These are phyloP conservation scores for Phytophthora capsici DNA, from an alignment of 352 stramenopile genomes.

Conservation along the genomic window DNA sequence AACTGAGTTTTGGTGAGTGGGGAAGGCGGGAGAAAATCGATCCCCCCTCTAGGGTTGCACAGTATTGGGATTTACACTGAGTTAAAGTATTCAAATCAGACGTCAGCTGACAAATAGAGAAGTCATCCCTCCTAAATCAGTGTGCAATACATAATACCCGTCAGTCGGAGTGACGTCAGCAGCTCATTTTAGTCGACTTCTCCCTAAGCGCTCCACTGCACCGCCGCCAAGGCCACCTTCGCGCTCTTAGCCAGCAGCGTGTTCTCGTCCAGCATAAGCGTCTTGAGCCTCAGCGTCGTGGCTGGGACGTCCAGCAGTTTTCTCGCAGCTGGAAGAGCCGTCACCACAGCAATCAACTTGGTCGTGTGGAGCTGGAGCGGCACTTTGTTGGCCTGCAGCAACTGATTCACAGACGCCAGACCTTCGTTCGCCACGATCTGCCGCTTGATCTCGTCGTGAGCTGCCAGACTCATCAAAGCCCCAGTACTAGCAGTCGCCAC, in stretches of 20 bases:
- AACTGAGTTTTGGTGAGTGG: slow-evolving; percentile 41
- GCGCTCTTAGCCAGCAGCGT: slow-evolving; percentile 62
- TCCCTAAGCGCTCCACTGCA: slow-evolving; percentile 66
- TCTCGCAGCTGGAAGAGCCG: slow-evolving; percentile 61
- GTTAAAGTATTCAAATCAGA: slow-evolving; percentile 36
- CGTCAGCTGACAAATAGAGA: slow-evolving; percentile 17
- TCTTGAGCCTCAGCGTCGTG: slow-evolving; percentile 59
- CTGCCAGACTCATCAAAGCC: slow-evolving; percentile 70
- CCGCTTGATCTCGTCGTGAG: slow-evolving; percentile 75
- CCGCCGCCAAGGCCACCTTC: slow-evolving; percentile 52
- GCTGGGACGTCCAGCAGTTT: slow-evolving; percentile 51
- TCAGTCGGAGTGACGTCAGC: slow-evolving; percentile 23
- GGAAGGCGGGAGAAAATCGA: slow-evolving; percentile 27
- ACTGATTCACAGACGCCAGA: slow-evolving; percentile 56
- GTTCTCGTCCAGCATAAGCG: slow-evolving; percentile 54
- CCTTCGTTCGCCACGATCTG: slow-evolving; percentile 58
- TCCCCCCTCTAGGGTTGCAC: not conserved
- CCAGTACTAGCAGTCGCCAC: slow-evolving; percentile 57
- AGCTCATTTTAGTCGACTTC: slow-evolving; percentile 3
- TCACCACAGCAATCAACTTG: slow-evolving; percentile 70
- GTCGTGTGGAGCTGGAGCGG: slow-evolving; percentile 70
- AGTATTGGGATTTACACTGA: slow-evolving; percentile 9
- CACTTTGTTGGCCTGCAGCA: slow-evolving; percentile 65
- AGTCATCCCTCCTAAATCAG: slow-evolving; percentile 18
- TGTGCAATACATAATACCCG: slow-evolving; percentile 22